These are phyloP conservation scores for Trifolium pratense DNA, from an alignment of 306 rosid species.

Conservation along the genomic window DNA sequence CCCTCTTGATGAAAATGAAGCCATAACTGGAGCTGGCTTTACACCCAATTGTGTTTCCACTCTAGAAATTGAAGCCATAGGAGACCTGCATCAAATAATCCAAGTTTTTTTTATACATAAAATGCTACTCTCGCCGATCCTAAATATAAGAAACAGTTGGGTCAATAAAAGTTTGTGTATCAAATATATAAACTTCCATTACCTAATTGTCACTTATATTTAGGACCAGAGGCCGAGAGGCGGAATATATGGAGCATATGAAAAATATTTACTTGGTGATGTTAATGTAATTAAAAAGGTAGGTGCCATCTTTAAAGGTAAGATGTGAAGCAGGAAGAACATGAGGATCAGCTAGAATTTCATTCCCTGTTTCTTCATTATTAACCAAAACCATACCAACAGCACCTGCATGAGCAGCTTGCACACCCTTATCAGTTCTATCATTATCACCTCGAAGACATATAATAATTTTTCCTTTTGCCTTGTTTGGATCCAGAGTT, in stretches of 20 bases:
- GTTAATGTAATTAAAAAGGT: slow-evolving; percentile 52
- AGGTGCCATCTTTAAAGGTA: slow-evolving; percentile 40
- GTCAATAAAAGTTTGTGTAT: no score
- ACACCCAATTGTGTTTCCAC: slow-evolving; percentile 48
- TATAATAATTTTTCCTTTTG: slow-evolving; percentile 66
- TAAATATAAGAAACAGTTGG: no score
- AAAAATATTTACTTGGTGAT: slow-evolving; percentile 45
- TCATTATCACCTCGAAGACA: slow-evolving; percentile 52
- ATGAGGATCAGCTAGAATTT: slow-evolving; percentile 48
- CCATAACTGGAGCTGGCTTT: slow-evolving; percentile 45
- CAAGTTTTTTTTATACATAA: neutral
- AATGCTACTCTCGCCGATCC: neutral
- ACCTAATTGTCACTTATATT: no score
- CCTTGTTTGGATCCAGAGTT: slow-evolving; percentile 61
- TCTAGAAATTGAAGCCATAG: slow-evolving; percentile 55
- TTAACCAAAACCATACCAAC: slow-evolving; percentile 74
- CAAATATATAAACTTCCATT: no score
- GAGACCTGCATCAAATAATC: slow-evolving; percentile 46
- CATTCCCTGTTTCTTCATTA: neutral
- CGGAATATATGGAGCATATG: neutral
- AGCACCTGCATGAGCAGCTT: slow-evolving; percentile 55
- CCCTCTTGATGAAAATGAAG: slow-evolving; percentile 48
- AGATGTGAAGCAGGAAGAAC: slow-evolving; percentile 61
- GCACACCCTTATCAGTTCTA: slow-evolving; percentile 48
- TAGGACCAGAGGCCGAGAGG: no score